phyloP scores from a whole-genome alignment of 2,329 filamentous ascomycete genomes.

The Calonectria honghensis region DNA sequence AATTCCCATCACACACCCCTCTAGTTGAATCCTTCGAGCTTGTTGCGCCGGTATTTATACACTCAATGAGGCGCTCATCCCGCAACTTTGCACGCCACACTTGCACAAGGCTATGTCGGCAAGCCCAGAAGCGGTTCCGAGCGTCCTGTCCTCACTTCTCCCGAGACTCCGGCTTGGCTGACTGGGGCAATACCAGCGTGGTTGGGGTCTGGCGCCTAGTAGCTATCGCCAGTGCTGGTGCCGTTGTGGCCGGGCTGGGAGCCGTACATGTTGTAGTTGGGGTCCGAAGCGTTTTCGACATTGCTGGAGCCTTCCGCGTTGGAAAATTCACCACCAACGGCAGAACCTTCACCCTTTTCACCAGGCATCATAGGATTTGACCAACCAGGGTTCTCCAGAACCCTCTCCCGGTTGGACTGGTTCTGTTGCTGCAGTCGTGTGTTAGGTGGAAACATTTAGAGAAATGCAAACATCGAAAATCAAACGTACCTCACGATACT shows the following conservation, averaged over 20 bases:
- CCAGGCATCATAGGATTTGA: constrained; percentile 57
- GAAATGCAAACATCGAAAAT: neutral
- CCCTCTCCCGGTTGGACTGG: constrained; percentile 63
- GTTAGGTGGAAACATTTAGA: constrained; percentile 37
- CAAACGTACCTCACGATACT: constrained; percentile 93
- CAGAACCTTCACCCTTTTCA: constrained; percentile 57
- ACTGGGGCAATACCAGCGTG: neutral
- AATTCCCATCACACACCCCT: constrained; percentile 40
- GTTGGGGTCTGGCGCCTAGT: constrained; percentile 59
- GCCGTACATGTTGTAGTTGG: constrained; percentile 73
- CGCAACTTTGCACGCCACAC: constrained; percentile 19
- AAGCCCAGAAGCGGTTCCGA: neutral
- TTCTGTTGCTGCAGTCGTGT: constrained; percentile 62
- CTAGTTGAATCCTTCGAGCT: constrained; percentile 37
- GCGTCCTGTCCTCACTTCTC: constrained; percentile 10
- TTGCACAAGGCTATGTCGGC: neutral
- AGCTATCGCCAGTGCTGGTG: constrained; percentile 70
- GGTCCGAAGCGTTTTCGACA: constrained; percentile 64
- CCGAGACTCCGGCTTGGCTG: neutral
- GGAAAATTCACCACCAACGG: constrained; percentile 61
- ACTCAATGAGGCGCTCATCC: constrained; percentile 32
- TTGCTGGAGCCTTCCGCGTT: constrained; percentile 64
- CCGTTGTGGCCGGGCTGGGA: constrained; percentile 76
- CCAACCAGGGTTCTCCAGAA: constrained; percentile 60
- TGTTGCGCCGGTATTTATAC: constrained; percentile 43